phyloP scores from a whole-genome alignment of 2,329 filamentous ascomycete species.

The Aureobasidium sp. region DNA sequence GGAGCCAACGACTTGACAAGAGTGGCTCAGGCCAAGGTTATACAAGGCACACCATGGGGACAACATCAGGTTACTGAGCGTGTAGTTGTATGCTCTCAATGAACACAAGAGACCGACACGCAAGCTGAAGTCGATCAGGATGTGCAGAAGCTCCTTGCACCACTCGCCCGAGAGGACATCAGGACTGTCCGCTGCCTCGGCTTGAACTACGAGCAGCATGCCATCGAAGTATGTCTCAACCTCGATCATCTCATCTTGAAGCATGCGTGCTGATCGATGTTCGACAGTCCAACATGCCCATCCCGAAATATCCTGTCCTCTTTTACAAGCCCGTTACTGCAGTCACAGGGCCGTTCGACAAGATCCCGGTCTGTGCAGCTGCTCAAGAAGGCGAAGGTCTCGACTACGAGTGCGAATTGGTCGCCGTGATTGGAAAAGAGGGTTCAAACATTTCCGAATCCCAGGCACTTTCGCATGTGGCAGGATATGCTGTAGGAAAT shows the following conservation, averaged over 20 bases:
- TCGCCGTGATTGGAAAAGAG: slow-evolving; percentile 61
- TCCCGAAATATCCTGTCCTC: slow-evolving; percentile 60
- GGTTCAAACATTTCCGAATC: slow-evolving; percentile 57
- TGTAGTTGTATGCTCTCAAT: slow-evolving; percentile 29
- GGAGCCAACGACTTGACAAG: slow-evolving; percentile 54
- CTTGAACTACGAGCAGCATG: slow-evolving; percentile 65
- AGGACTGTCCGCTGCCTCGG: slow-evolving; percentile 61
- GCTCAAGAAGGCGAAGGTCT: slow-evolving; percentile 52
- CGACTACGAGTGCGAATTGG: slow-evolving; percentile 76
- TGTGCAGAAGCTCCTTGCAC: slow-evolving; percentile 49
- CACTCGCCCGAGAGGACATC: slow-evolving; percentile 54
- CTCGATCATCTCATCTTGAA: background rate
- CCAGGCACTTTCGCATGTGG: slow-evolving; percentile 59
- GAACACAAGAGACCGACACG: background rate
- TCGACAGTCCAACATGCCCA: slow-evolving; percentile 47
- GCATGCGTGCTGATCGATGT: background rate
- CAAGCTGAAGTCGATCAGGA: slow-evolving; percentile 23
- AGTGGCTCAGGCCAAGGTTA: slow-evolving; percentile 52
- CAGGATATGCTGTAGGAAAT: slow-evolving; percentile 69
- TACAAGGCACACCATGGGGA: slow-evolving; percentile 59
- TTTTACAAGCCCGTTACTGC: slow-evolving; percentile 65
- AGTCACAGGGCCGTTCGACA: slow-evolving; percentile 53
- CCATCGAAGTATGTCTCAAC: background rate
- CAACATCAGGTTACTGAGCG: slow-evolving; percentile 56
- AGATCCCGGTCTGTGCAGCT: slow-evolving; percentile 55